Percentiles rank a stretch among this genome's conserved stretches.
Evolutionary conservation across 331 rosid species (phyloP).

Genomic region (Cydonia oblonga): DNA sequence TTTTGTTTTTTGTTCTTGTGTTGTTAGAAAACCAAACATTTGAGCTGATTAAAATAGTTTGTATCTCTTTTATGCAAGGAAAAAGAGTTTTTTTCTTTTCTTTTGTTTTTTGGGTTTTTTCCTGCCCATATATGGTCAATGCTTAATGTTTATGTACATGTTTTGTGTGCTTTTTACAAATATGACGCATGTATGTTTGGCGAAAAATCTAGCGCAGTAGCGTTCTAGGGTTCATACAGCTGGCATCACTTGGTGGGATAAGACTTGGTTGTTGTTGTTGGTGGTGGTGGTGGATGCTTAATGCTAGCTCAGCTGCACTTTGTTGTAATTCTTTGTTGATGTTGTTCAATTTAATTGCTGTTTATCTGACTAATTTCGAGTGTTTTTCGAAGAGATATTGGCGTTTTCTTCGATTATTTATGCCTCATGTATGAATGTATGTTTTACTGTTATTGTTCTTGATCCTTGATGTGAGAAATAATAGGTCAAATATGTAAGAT

Average conservation of each 20-base stretch:
- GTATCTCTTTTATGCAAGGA: background rate
- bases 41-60: background rate
- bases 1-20: background rate
- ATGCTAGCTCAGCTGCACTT: background rate
- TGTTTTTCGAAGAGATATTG: background rate
- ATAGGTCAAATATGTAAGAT: too few relatives aligned
- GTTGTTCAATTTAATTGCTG: background rate
- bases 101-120: background rate
- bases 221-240: background rate
- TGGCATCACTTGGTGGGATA: rapidly evolving
- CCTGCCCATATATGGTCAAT: background rate
- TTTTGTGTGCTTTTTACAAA: background rate
- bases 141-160: background rate
- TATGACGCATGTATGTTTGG: background rate
- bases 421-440: too few relatives aligned
- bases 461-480: too few relatives aligned
- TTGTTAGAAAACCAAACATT: background rate
- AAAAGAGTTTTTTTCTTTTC: background rate
- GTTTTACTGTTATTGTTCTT: too few relatives aligned
- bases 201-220: rapidly evolving
- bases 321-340: too few relatives aligned
- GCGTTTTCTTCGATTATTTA: background rate
- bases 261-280: background rate
- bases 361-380: background rate
- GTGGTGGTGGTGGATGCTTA: background rate